phyloP scores from a whole-genome alignment of 345 rosid genomes.

The Litchi chinensis region DNA sequence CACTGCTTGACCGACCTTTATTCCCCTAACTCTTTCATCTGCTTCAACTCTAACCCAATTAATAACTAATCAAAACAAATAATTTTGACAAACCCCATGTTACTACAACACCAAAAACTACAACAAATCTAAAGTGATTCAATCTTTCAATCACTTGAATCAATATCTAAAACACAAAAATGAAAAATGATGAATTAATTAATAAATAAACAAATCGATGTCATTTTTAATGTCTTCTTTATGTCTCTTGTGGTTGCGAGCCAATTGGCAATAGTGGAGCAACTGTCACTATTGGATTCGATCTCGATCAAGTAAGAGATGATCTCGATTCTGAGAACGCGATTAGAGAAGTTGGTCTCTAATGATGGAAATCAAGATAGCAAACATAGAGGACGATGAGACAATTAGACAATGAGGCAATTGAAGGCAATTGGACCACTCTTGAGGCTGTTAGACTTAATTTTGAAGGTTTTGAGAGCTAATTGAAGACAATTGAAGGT shows the following conservation, averaged over 20 bases:
- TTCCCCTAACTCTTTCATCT: slow-evolving; percentile 39
- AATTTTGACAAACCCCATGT: too few relatives aligned
- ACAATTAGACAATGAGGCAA: too few relatives aligned
- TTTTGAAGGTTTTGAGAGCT: too few relatives aligned
- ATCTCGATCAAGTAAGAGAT: slow-evolving; percentile 41
- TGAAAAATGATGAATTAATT: background rate
- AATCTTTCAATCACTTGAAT: background rate
- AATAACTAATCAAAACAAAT: background rate
- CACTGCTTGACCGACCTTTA: slow-evolving; percentile 45
- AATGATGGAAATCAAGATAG: too few relatives aligned
- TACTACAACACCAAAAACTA: background rate
- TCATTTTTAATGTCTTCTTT: slow-evolving; percentile 62
- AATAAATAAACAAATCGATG: slow-evolving; percentile 21
- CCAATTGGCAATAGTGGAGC: slow-evolving; percentile 62
- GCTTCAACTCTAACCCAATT: slow-evolving; percentile 35
- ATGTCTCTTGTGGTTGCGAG: slow-evolving; percentile 66
- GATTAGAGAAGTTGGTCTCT: slow-evolving; percentile 60
- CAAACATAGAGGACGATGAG: too few relatives aligned
- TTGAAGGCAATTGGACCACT: too few relatives aligned
- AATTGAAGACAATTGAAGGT: too few relatives aligned
- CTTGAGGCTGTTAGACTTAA: too few relatives aligned
- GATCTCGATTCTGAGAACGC: slow-evolving; percentile 71
- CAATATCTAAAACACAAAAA: background rate
- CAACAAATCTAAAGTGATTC: background rate
- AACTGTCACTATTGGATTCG: slow-evolving; percentile 46